phyloP scores from a whole-genome alignment of 2,329 filamentous ascomycete species.

The Coniosporium tulheliwenetii region DNA sequence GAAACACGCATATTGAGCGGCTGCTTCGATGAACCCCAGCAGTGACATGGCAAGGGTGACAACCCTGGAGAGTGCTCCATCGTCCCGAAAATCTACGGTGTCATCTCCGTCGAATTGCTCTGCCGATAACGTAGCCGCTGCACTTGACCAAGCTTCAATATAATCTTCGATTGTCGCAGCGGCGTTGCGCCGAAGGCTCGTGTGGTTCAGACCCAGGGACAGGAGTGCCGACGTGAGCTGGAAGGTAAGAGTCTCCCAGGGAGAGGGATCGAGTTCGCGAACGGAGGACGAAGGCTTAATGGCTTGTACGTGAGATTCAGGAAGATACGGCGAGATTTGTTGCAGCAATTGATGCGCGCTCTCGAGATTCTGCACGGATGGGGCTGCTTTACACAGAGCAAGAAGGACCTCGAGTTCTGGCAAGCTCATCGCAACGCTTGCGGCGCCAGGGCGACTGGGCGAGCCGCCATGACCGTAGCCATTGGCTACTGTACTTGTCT shows the following conservation, averaged over 20 bases:
- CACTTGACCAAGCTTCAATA: conserved; percentile 51
- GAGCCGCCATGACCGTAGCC: conserved; percentile 5
- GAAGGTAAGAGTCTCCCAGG: conserved; percentile 70
- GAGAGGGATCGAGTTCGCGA: conserved; percentile 68
- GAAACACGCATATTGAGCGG: conserved; percentile 61
- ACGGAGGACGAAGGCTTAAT: conserved; percentile 73
- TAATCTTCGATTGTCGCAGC: conserved; percentile 55
- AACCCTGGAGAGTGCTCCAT: conserved; percentile 5
- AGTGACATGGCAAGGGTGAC: conserved; percentile 70
- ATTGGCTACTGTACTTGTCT: conserved; percentile 4
- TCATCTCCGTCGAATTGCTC: conserved; percentile 28
- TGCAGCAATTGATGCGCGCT: conserved; percentile 65
- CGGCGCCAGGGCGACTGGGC: neutral
- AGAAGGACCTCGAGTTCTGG: conserved; percentile 86
- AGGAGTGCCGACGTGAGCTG: conserved; percentile 69
- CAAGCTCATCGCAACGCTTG: conserved; percentile 42
- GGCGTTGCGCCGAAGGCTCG: conserved; percentile 49
- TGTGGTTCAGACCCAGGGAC: conserved; percentile 60
- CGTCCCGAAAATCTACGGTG: conserved; percentile 35
- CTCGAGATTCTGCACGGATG: conserved; percentile 51
- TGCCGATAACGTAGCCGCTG: conserved; percentile 40
- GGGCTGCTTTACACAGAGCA: conserved; percentile 80
- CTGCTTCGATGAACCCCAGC: conserved; percentile 79
- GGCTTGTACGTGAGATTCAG: conserved; percentile 66
- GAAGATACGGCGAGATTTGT: conserved; percentile 70